Evolutionary conservation across 2,329 filamentous ascomycete species (phyloP).

Genomic region (Neofusicoccum ribis): DNA sequence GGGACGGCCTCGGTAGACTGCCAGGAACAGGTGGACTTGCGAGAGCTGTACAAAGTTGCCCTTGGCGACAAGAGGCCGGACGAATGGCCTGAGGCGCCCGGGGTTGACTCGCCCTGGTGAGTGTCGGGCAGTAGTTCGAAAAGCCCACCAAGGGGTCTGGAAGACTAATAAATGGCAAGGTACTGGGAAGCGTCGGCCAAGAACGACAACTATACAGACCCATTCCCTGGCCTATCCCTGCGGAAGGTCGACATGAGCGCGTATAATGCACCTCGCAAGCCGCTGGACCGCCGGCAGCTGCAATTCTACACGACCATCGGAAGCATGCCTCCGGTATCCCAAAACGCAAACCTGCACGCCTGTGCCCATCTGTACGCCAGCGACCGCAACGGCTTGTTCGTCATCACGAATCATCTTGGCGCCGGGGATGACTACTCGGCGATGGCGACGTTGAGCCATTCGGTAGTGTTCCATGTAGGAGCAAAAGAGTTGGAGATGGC

Average conservation of each 20-base stretch:
- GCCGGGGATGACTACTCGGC: conserved; percentile 28
- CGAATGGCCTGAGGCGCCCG: conserved; percentile 32
- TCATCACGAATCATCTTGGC: conserved; percentile 49
- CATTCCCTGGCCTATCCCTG: conserved; percentile 48
- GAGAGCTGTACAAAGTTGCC: conserved; percentile 35
- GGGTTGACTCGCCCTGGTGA: conserved; percentile 38
- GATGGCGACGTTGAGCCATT: conserved; percentile 36
- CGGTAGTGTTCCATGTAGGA: conserved; percentile 36
- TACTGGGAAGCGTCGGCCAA: conserved; percentile 32
- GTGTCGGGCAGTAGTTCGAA: not conserved
- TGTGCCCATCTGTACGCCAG: conserved; percentile 60
- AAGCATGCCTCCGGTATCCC: conserved; percentile 30
- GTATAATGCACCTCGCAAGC: conserved; percentile 44
- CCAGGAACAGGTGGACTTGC: conserved; percentile 39
- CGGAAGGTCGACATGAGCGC: conserved; percentile 55
- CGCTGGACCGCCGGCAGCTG: conserved; percentile 38
- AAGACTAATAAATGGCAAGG: conserved; percentile 27
- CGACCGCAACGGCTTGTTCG: conserved; percentile 56
- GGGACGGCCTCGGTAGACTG: conserved; percentile 36
- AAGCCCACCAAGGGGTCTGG: not conserved
- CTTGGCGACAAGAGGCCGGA: conserved; percentile 34
- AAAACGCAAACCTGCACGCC: conserved; percentile 54
- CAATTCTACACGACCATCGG: conserved; percentile 36
- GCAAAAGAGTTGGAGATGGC: conserved; percentile 29
- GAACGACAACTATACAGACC: conserved; percentile 40